Conservation (phyloP, 2,329 filamentous ascomycete species). For the Parasarocladium wereldwijsianum region DNA sequence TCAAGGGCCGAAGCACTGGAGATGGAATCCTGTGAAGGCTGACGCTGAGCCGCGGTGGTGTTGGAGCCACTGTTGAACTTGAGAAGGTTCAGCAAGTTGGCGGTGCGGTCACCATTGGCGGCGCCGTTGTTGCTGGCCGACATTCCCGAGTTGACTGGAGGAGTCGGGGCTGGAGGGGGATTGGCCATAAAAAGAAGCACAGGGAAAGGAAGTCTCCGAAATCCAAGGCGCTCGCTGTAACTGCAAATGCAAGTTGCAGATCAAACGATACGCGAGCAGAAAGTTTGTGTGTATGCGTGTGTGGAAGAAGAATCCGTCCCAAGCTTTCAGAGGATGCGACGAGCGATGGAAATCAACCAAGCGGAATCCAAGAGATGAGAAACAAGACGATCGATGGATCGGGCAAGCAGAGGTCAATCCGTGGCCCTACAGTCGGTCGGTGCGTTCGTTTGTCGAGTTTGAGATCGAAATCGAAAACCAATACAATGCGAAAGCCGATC, state of each 20-base stretch:
- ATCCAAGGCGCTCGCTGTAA: neutral
- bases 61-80: conserved; percentile 36
- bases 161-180: conserved; percentile 37
- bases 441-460: neutral
- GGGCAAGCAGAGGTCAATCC: neutral
- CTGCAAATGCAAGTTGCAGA: neutral
- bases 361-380: too few relatives aligned
- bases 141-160: conserved; percentile 19
- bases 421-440: neutral
- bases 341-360: too few relatives aligned
- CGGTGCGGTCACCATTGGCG: conserved; percentile 30
- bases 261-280: too few relatives aligned
- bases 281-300: too few relatives aligned
- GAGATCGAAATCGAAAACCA: too few relatives aligned
- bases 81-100: conserved; percentile 43
- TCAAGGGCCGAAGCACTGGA: conserved; percentile 8
- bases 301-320: too few relatives aligned
- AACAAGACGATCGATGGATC: neutral
- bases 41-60: conserved; percentile 16
- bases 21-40: conserved; percentile 12
- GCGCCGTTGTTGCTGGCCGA: conserved; percentile 11
- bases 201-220: conserved; percentile 2
- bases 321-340: too few relatives aligned
- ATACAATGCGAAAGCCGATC: too few relatives aligned
- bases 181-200: conserved; percentile 14